Percentiles rank a stretch among this genome's conserved stretches.
Evolutionary conservation across 2,329 filamentous ascomycete genomes (phyloP).

Genomic region (Eutypella sp.): DNA sequence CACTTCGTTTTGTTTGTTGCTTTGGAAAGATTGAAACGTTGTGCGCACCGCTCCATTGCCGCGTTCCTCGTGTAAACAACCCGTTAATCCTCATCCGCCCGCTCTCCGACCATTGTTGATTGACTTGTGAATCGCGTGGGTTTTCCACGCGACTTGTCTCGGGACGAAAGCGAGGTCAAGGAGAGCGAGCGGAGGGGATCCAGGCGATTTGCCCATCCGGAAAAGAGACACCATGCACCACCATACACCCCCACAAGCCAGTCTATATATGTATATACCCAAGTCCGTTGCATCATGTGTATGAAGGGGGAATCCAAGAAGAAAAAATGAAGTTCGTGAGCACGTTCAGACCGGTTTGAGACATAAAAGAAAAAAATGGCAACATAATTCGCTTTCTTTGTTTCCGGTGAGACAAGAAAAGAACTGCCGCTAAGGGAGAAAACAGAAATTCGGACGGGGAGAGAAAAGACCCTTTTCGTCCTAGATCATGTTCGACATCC

Average conservation of each 20-base stretch:
- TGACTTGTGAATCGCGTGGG: too few species aligned
- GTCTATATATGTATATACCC: constrained; percentile 27
- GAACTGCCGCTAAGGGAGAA: background rate
- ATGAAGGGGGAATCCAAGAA: constrained; percentile 18
- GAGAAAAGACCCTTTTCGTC: background rate
- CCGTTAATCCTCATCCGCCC: too few species aligned
- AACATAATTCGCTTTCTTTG: too few species aligned
- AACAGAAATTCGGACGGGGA: constrained; percentile 1
- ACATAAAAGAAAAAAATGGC: constrained; percentile 17
- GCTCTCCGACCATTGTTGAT: too few species aligned
- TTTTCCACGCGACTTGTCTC: background rate
- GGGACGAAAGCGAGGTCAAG: background rate
- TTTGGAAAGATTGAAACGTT: too few species aligned
- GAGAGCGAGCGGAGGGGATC: constrained; percentile 3
- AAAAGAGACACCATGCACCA: constrained; percentile 8
- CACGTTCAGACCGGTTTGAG: constrained; percentile 17
- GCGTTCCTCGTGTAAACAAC: too few species aligned
- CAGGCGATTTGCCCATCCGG: constrained; percentile 5
- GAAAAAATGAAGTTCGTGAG: constrained; percentile 21
- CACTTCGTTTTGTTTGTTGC: too few species aligned
- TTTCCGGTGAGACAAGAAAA: too few species aligned
- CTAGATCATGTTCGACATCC: constrained; percentile 44
- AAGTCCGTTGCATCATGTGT: constrained; percentile 16
- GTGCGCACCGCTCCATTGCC: too few species aligned
- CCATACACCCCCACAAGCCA: constrained; percentile 13